Evolutionary conservation across 2,329 filamentous ascomycete species (phyloP), one percentile per base, ranked within the genome.

Genomic region (Diaporthe amygdali): DNA sequence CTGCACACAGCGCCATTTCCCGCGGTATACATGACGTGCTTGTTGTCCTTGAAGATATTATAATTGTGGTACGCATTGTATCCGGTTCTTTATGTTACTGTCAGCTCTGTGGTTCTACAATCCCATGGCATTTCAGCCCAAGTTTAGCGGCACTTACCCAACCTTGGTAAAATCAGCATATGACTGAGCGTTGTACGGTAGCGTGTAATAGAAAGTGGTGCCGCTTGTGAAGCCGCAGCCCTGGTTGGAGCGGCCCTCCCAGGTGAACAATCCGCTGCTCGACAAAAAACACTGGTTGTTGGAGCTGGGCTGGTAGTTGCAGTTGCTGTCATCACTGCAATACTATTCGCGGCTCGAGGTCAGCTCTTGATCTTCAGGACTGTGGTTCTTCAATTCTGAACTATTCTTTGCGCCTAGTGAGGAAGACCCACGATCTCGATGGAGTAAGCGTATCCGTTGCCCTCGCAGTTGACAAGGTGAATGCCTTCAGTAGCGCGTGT

Each of bases 21-120:
- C 92, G 52, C 34, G 3, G 52, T 56, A 32, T 39, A 56, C 52
- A 56, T 56, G 32, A 12, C 34, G 20, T 56, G 52, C 34, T 56
- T 1, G 52, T 56, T 7, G 25, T 56, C 52, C 14, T 56, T 56
- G n/a, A 56, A 56, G 34, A 56, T 25, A 6, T 56, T 56, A n/a
- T 56, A 56, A 32, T 25, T 56, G 52, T 56, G 52, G 32, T 17
- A 56, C 32, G 20, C 6, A 10, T 56, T 56, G 34, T 14, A 56
- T 2, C 52, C 52, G 17, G 52, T 56, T 27, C 52, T 56, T 14
- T 7, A 12, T 10, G 6, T 8, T 6, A 9, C 39, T 39, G 14
- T 56, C 8, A 39, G 52, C 52, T 12, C 34, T 17, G 7, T 39
- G 14, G 14, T 12, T 12, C 34, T 10, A 17, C 0, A 14, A 15